Conservation (phyloP, 768 basidiomycete genomes). For the Suillus lakei region DNA sequence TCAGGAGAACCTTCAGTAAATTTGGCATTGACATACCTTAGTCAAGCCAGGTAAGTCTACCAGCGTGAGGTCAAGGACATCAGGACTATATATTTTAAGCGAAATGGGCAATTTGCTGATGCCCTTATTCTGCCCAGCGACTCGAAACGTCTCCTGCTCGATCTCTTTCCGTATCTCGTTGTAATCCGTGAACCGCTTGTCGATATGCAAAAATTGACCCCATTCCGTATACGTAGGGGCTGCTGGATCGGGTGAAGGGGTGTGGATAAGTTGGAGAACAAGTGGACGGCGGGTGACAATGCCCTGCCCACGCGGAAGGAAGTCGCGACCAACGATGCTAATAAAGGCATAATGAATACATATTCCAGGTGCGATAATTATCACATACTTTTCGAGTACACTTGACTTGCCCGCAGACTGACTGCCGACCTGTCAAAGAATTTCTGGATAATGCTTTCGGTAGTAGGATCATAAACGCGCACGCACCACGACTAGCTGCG, state of each 20-base stretch:
- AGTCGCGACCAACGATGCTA: slow-evolving; percentile 94
- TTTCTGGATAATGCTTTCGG: slow-evolving; percentile 9
- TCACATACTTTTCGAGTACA: slow-evolving; percentile 89
- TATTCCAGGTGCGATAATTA: slow-evolving; percentile 12
- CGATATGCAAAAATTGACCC: slow-evolving; percentile 96
- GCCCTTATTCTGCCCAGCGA: slow-evolving; percentile 99
- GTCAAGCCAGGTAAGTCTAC: slow-evolving; percentile 97
- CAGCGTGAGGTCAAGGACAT: slow-evolving; percentile 93
- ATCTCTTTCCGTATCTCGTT: slow-evolving; percentile 94
- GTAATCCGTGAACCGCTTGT: slow-evolving; percentile 97
- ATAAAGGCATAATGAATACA: slow-evolving; percentile 11
- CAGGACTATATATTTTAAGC: slow-evolving; percentile 92
- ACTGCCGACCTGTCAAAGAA: slow-evolving; percentile 76
- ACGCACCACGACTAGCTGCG: slow-evolving; percentile 87
- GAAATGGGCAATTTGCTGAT: slow-evolving; percentile 96
- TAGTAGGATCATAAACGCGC: neutral
- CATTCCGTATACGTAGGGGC: slow-evolving; percentile 72
- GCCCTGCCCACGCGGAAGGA: slow-evolving; percentile 86
- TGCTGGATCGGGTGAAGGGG: slow-evolving; percentile 60
- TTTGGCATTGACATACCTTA: slow-evolving; percentile 61
- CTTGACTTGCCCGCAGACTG: slow-evolving; percentile 97
- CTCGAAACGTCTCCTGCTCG: slow-evolving; percentile 95
- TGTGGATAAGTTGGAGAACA: slow-evolving; percentile 94
- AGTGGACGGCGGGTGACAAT: slow-evolving; percentile 97
- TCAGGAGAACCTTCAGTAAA: slow-evolving; percentile 3